Evolutionary conservation across 2,329 filamentous ascomycete species (phyloP), one percentile per base, ranked within the genome.

Genomic region (Coniochaeta sp.): DNA sequence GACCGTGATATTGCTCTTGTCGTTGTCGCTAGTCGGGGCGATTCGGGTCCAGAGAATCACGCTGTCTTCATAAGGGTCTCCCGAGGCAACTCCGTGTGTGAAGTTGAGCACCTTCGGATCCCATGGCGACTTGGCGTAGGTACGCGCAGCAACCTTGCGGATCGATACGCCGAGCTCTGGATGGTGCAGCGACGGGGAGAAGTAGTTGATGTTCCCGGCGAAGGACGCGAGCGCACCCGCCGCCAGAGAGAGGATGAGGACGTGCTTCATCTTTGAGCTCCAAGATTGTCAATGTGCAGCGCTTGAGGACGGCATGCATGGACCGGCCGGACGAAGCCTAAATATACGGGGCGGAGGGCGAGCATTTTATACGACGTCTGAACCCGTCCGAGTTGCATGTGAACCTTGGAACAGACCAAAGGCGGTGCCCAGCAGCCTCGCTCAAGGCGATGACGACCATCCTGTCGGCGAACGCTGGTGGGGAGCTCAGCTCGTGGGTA

Each of bases 111-210:
- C 59, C 55, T 22, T 28, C 1, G 80, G 70, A 40, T 74, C 71
- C 67, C 77, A 79, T 2, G 74, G 59, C 57, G 74, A 70, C n/a
- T 72, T 68, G 4, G 73, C 74, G 24, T 75, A 74, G 60, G 76
- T 78, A 56, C 83, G 75, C 67, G 81, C 84, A 58, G 79, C 78
- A 47, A 86, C 78, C 65, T 80, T 83, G 64, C 78, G 79, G 24
- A 85, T 74, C 1, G 81, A 78, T 30, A 87, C 79, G 14, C 82
- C 84, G 17, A 86, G 73, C 44, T 76, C 75, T 17, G 82, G 79
- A 64, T 86, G 83, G 63, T 83, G 77, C 36, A 79, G 73, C 1
- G 83, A 86, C 19, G 84, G 83, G 60, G 79, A 82, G 60, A 79
- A 75, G 69, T 86, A 86, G 72, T 86, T 85, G 62, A 86, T 69